phyloP scores from a whole-genome alignment of 139 green algal genomes.

The Deuterostichococcus epilithicus region DNA sequence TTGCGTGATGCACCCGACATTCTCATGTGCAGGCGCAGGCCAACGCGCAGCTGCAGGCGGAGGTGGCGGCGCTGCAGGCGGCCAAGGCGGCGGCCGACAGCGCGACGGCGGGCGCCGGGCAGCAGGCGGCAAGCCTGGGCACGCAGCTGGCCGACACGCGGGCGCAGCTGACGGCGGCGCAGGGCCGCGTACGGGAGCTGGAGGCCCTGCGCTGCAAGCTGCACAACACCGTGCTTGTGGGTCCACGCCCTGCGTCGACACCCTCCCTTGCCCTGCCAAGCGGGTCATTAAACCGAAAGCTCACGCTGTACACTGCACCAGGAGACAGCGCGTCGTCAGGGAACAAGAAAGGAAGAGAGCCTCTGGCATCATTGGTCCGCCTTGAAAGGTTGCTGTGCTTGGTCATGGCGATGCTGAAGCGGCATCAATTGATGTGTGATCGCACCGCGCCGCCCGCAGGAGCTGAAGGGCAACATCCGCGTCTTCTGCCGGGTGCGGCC shows the following conservation, averaged over 20 bases:
- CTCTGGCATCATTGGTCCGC: too few relatives aligned
- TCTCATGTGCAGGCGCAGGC: neutral
- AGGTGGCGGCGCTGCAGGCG: neutral
- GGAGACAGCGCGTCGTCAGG: neutral
- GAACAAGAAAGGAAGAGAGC: neutral
- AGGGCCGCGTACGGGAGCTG: constrained; percentile 44
- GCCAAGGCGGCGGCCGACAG: neutral
- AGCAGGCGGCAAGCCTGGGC: neutral
- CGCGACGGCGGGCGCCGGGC: neutral
- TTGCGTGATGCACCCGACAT: neutral
- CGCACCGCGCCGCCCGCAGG: too few relatives aligned
- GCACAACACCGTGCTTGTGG: constrained; percentile 86
- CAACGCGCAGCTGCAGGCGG: neutral
- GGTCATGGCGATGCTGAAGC: too few relatives aligned
- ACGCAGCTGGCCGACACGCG: constrained; percentile 7
- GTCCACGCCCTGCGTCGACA: neutral
- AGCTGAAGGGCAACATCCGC: constrained; percentile 93
- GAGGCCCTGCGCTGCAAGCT: constrained; percentile 73
- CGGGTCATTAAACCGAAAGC: neutral
- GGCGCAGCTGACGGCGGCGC: constrained; percentile 6
- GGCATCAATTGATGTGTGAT: neutral
- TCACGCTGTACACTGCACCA: neutral
- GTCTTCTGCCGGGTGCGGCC: constrained; percentile 90
- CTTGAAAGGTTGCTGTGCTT: too few relatives aligned
- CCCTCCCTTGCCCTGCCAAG: neutral